phyloP scores from a whole-genome alignment of 1,284 basidiomycete genomes.

The Termitomyces sp. region DNA sequence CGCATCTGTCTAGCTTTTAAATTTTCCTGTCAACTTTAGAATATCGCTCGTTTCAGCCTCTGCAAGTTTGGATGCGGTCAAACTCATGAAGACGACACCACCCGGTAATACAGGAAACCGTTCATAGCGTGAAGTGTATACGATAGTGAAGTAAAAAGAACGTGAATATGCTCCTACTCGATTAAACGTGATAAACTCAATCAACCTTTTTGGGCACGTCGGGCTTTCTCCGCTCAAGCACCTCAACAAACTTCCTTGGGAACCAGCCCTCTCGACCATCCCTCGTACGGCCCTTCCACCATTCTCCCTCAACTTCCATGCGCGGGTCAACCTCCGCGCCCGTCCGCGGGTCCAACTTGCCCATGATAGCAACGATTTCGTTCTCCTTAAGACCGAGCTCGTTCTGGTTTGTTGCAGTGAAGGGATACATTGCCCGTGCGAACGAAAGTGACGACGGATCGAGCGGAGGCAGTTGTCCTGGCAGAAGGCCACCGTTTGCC shows the following conservation, averaged over 20 bases:
- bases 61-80: too few relatives aligned
- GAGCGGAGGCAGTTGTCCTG: conserved; percentile 48
- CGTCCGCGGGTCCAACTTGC: conserved; percentile 69
- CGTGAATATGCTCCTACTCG: not conserved
- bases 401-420: conserved; percentile 67
- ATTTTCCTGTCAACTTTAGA: too few relatives aligned
- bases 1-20: too few relatives aligned
- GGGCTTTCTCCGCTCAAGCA: conserved; percentile 49
- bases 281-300: conserved; percentile 95
- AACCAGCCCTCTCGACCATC: conserved; percentile 97
- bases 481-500: conserved; percentile 23
- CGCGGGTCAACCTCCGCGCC: conserved; percentile 71
- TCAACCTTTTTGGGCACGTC: conserved; percentile 30
- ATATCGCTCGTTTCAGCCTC: too few relatives aligned
- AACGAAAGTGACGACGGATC: conserved; percentile 81
- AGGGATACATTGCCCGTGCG: conserved; percentile 82
- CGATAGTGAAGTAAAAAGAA: not conserved
- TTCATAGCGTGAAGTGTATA: conserved; percentile 6
- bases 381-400: conserved; percentile 85
- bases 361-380: conserved; percentile 93
- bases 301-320: conserved; percentile 72
- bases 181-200: conserved; percentile 3
- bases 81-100: too few relatives aligned
- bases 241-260: conserved; percentile 85
- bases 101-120: not conserved